These are phyloP conservation scores for Xylaria venustula DNA, from an alignment of 495 filamentous ascomycete species.

Conservation along the genomic window DNA sequence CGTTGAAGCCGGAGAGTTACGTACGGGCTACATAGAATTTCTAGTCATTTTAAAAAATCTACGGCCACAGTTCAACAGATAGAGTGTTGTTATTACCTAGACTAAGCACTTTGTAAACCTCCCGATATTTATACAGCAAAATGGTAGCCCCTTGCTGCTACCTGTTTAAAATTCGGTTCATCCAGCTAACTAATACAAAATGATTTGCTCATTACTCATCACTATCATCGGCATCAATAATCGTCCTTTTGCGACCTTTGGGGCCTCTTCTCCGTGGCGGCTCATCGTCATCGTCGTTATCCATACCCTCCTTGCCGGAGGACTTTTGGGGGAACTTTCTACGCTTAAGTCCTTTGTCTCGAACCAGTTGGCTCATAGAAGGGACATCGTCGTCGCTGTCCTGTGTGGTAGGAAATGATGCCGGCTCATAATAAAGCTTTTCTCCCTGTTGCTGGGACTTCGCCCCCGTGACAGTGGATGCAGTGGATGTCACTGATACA, in stretches of 20 bases:
- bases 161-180: background rate
- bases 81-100: too few relatives aligned
- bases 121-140: background rate
- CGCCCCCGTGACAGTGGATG: slow-evolving; percentile 1
- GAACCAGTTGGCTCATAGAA: slow-evolving; percentile 33
- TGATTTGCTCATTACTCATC: slow-evolving; percentile 1
- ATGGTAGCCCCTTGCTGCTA: background rate
- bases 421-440: slow-evolving; percentile 34
- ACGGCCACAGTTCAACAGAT: too few relatives aligned
- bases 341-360: slow-evolving; percentile 6
- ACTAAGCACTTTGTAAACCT: too few relatives aligned
- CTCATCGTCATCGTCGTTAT: slow-evolving; percentile 29
- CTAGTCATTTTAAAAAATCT: too few relatives aligned
- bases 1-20: too few relatives aligned
- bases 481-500: slow-evolving; percentile 14
- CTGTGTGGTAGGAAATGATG: slow-evolving; percentile 30
- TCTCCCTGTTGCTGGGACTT: slow-evolving; percentile 6
- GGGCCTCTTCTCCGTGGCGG: background rate
- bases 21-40: too few relatives aligned
- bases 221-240: slow-evolving; percentile 14
- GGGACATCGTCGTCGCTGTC: slow-evolving; percentile 36
- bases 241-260: background rate
- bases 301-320: slow-evolving; percentile 4
- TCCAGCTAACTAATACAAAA: slow-evolving; percentile 4
- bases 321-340: background rate